Evolutionary conservation across 441 rosid genomes (phyloP).

Genomic region (Viola pubescens): DNA sequence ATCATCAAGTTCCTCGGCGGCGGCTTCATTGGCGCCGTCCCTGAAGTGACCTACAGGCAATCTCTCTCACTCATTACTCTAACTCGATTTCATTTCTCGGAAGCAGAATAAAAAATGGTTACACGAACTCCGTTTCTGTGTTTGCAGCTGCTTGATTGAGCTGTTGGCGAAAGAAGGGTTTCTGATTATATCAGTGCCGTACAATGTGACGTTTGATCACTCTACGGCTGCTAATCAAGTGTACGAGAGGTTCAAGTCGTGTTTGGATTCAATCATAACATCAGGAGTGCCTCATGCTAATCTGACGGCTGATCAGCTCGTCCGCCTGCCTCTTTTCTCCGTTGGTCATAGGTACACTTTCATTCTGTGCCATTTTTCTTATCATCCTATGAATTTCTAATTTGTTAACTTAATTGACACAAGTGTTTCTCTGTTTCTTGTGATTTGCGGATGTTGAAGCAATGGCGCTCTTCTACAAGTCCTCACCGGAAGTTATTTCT

Average conservation of each 20-base stretch:
- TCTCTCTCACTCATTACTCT: background rate
- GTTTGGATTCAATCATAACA: slow-evolving; percentile 46
- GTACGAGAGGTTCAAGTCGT: slow-evolving; percentile 61
- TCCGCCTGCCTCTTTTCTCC: slow-evolving; percentile 60
- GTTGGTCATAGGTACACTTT: slow-evolving; percentile 77
- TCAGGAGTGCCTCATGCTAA: slow-evolving; percentile 53
- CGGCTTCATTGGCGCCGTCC: slow-evolving; percentile 86
- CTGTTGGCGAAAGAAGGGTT: slow-evolving; percentile 80
- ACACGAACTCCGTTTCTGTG: background rate
- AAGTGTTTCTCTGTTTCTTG: background rate
- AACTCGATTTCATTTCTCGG: background rate
- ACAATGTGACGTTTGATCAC: slow-evolving; percentile 90
- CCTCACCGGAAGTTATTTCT: slow-evolving; percentile 77
- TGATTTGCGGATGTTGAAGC: slow-evolving; percentile 33
- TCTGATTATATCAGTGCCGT: slow-evolving; percentile 69
- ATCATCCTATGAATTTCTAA: background rate
- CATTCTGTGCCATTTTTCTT: background rate
- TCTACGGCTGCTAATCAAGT: slow-evolving; percentile 64
- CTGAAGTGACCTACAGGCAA: slow-evolving; percentile 85
- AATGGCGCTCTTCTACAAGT: slow-evolving; percentile 93
- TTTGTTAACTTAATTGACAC: background rate
- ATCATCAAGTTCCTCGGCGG: slow-evolving; percentile 84
- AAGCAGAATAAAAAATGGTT: background rate
- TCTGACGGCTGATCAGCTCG: slow-evolving; percentile 50
- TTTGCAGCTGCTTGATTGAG: slow-evolving; percentile 61